Base-by-base conservation (phyloP, 768 basidiomycete genomes). In the Leccinum incarnatum region DNA sequence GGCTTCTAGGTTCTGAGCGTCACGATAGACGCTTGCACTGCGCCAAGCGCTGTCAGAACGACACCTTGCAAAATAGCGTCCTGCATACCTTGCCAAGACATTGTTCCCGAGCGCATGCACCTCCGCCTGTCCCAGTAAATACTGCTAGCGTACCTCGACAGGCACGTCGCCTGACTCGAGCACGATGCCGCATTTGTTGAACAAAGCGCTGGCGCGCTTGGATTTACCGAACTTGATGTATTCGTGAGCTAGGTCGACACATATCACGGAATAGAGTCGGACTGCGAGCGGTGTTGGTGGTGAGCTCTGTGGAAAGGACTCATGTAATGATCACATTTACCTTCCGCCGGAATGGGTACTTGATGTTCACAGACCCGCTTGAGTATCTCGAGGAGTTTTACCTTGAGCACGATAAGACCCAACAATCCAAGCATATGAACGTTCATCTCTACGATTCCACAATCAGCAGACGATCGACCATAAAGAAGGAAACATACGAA, bases 211-310 rank as follows among this genome's bases (percentile, higher is more conserved):
- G 0, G 94, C 93, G 37, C 88, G 82, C 53, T 82, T 82, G 2
- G 76, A 72, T 69, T 89, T 91, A 3, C 95, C 95, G 2, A 98
- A 79, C 34, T 80, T 82, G 48, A 86, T 75, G 65, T 95, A 94
- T 69, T 95, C 92, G 56, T 85, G 80, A 0, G 89, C 95, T 8
- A 96, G 80, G 46, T 87, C 83, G 2, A 87, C 75, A 2, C 89
- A 94, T 1, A 83, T 75, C 1, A 72, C 71, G 19, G 90, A 76
- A 68, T 85, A 92, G 12, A n/a, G n/a, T n/a, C n/a, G n/a, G n/a
- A 77, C 88, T 91, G 62, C 32, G 17, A 34, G 58, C 3, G 8
- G 15, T 25, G 5, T 50, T 14, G 21, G 5, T 15, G 19, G 36
- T 52, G 23, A 65, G 52, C n/a, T 21, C 34, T 1, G 8, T 30